Percentiles rank a stretch among this genome's conserved stretches.
Evolutionary conservation across 164 flowering plant species (phyloP).

Genomic region (Berberis vulgaris): DNA sequence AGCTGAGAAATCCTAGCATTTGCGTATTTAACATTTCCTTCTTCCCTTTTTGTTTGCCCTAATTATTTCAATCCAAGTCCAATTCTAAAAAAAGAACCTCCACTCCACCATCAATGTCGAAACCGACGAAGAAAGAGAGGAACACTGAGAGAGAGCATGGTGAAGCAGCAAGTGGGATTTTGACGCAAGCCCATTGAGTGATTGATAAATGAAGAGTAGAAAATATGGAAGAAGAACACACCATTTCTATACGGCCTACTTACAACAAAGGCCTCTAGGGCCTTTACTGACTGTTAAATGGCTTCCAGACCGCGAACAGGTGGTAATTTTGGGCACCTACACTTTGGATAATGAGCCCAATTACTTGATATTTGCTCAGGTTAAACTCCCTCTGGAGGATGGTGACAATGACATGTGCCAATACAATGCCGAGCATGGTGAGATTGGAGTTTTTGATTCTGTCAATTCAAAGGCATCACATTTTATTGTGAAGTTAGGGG

Average conservation of each 20-base stretch:
- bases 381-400: neutral
- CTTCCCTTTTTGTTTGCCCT: too few relatives aligned
- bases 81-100: too few relatives aligned
- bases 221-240: conserved; percentile 97
- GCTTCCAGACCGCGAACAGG: conserved; percentile 87
- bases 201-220: conserved; percentile 85
- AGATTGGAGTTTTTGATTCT: too few relatives aligned
- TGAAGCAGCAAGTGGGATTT: conserved; percentile 83
- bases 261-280: conserved; percentile 94
- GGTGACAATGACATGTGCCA: too few relatives aligned
- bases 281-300: conserved; percentile 95
- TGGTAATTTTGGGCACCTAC: conserved; percentile 88
- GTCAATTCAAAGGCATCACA: too few relatives aligned
- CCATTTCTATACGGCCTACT: conserved; percentile 91
- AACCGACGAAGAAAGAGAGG: too few relatives aligned
- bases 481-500: neutral
- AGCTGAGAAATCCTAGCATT: too few relatives aligned
- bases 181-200: conserved; percentile 32
- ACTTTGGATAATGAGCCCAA: conserved; percentile 96
- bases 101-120: too few relatives aligned
- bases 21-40: too few relatives aligned
- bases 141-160: conserved; percentile 25
- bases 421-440: too few relatives aligned
- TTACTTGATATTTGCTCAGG: conserved; percentile 68
- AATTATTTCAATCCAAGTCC: too few relatives aligned